Percentiles rank a stretch among this genome's conserved stretches.
These are phyloP conservation scores for Pouteria glomerata DNA, from an alignment of 148 eudicot species.

Conservation along the genomic window DNA sequence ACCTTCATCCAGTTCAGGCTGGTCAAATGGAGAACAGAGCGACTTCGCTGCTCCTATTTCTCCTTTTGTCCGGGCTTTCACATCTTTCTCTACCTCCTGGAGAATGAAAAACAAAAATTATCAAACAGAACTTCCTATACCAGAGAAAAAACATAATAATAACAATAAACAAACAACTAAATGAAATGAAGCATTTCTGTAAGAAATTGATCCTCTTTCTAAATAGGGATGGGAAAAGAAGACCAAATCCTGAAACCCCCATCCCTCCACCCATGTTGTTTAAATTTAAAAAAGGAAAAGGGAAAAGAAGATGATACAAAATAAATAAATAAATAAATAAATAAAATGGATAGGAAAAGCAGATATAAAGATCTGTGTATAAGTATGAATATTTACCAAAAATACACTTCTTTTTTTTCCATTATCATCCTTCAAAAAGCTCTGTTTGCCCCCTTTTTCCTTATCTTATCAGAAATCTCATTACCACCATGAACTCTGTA, in stretches of 20 bases:
- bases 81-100: conserved; percentile 94
- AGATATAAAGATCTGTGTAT: background rate
- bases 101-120: conserved; percentile 6
- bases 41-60: conserved; percentile 95
- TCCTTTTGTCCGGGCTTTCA: conserved; percentile 88
- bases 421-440: background rate
- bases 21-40: conserved; percentile 88
- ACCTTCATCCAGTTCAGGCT: conserved; percentile 89
- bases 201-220: background rate
- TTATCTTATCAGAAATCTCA: background rate
- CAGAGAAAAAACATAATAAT: background rate
- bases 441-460: too few species aligned
- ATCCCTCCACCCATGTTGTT: too few species aligned
- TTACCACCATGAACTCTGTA: background rate
- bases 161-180: background rate
- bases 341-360: background rate
- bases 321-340: background rate
- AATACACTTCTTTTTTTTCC: background rate
- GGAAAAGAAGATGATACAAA: background rate
- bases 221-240: too few species aligned
- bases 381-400: background rate
- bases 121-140: background rate
- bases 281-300: background rate
- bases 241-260: too few species aligned
- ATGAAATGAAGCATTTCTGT: background rate